Evolutionary conservation across 768 basidiomycete genomes (phyloP).

Genomic region (Tephrocybe sp.): DNA sequence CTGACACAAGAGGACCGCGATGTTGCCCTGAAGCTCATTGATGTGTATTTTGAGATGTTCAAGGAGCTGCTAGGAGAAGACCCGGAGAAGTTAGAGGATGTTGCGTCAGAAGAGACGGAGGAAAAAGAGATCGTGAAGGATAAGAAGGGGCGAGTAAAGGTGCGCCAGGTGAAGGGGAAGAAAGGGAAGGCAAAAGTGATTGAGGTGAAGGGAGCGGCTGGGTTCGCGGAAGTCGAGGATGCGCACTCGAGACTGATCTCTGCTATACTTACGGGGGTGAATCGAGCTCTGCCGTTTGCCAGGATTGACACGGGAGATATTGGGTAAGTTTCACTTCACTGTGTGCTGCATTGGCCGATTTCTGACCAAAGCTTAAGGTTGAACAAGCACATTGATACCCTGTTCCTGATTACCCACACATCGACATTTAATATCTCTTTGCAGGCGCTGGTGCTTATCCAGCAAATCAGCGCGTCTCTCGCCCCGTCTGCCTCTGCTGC

Average conservation of each 20-base stretch:
- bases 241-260: constrained; percentile 81
- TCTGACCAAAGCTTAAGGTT: too few species aligned
- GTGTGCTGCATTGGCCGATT: too few species aligned
- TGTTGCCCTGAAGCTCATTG: constrained; percentile 77
- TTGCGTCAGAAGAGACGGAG: constrained; percentile 33
- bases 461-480: constrained; percentile 71
- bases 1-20: constrained; percentile 66
- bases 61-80: constrained; percentile 77
- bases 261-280: constrained; percentile 91
- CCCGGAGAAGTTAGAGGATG: constrained; percentile 21
- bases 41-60: constrained; percentile 95
- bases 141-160: constrained; percentile 25
- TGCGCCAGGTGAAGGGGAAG: constrained; percentile 30
- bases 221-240: constrained; percentile 76
- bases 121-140: constrained; percentile 28
- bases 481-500: constrained; percentile 35
- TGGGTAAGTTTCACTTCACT: constrained; percentile 56
- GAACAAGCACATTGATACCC: constrained; percentile 83
- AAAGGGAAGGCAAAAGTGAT: constrained; percentile 32
- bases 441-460: constrained; percentile 87
- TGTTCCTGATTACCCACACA: constrained; percentile 93
- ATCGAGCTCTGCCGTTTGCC: constrained; percentile 93
- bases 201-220: constrained; percentile 57
- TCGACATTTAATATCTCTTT: constrained; percentile 97
- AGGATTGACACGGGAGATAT: constrained; percentile 69